Percentiles rank a stretch among this genome's conserved stretches.
Conservation (phyloP, 2,329 filamentous ascomycete species). For the Scortechinia acanthostroma region DNA sequence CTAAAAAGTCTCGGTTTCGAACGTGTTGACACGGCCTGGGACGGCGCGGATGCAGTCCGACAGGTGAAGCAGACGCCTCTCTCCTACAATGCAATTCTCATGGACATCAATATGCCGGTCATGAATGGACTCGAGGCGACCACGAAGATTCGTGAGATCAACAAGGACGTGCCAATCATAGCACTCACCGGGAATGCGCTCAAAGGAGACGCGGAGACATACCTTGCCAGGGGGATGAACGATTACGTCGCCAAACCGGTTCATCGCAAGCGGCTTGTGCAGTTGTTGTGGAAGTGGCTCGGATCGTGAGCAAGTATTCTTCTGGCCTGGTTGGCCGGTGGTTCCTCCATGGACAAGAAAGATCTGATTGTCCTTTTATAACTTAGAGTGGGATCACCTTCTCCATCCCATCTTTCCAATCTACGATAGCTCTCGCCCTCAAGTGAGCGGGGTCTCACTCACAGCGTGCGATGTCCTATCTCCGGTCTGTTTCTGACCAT, state of each 20-base stretch:
- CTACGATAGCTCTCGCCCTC: too few species aligned
- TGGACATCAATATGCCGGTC: slow-evolving; percentile 53
- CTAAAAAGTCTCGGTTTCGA: slow-evolving; percentile 28
- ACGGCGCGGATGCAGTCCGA: slow-evolving; percentile 31
- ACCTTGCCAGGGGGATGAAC: slow-evolving; percentile 43
- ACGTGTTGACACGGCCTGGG: slow-evolving; percentile 27
- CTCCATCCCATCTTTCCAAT: too few species aligned
- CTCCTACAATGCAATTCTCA: slow-evolving; percentile 38
- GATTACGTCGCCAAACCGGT: slow-evolving; percentile 47
- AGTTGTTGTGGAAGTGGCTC: slow-evolving; percentile 28
- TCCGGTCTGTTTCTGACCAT: too few species aligned
- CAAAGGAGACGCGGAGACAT: slow-evolving; percentile 43
- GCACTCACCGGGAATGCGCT: slow-evolving; percentile 48
- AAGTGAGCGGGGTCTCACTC: too few species aligned
- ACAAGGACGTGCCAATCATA: slow-evolving; percentile 35
- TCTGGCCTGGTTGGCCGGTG: too few species aligned
- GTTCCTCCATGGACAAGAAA: too few species aligned
- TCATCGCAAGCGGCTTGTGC: slow-evolving; percentile 34
- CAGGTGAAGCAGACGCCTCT: slow-evolving; percentile 28
- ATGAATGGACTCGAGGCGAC: slow-evolving; percentile 46
- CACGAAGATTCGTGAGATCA: slow-evolving; percentile 31
- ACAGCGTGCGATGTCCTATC: too few species aligned
- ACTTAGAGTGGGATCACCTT: too few species aligned
- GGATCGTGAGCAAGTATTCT: slow-evolving; percentile 9
- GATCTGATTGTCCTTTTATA: too few species aligned